phyloP scores from a whole-genome alignment of 371 early-diverging fungal species.

The Furculomyces boomerangus region DNA sequence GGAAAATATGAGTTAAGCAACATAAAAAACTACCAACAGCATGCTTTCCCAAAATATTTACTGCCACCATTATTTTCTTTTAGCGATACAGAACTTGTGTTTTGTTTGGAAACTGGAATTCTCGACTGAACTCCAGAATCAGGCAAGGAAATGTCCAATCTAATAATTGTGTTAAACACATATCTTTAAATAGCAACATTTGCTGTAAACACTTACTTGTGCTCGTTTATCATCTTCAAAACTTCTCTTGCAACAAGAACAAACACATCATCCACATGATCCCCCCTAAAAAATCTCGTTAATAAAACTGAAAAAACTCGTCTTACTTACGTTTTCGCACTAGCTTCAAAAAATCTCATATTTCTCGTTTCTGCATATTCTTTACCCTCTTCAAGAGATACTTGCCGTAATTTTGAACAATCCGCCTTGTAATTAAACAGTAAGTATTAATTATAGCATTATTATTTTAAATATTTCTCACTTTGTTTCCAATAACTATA shows the following conservation, averaged over 20 bases:
- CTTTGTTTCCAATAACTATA: slow-evolving; percentile 35
- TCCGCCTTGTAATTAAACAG: slow-evolving; percentile 10
- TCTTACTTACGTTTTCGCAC: slow-evolving; percentile 17
- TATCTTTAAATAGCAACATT: too few species aligned
- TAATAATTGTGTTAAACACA: not conserved
- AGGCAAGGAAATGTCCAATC: not conserved
- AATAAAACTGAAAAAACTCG: not conserved
- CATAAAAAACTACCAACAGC: slow-evolving; percentile 53
- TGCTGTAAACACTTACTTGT: slow-evolving; percentile 1
- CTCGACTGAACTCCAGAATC: not conserved
- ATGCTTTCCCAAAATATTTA: too few species aligned
- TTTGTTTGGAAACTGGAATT: not conserved
- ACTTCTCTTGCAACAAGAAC: slow-evolving; percentile 8
- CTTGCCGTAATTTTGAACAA: slow-evolving; percentile 12
- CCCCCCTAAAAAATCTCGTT: slow-evolving; percentile 10
- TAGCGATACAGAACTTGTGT: too few species aligned
- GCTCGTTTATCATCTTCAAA: slow-evolving; percentile 7
- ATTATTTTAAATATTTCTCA: not conserved
- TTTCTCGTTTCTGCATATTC: slow-evolving; percentile 22
- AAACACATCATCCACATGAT: slow-evolving; percentile 15
- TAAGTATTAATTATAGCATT: not conserved
- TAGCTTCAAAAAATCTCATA: slow-evolving; percentile 21
- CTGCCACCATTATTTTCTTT: too few species aligned
- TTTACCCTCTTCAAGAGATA: slow-evolving; percentile 23
- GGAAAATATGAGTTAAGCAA: slow-evolving; percentile 56